Evolutionary conservation across 371 early-diverging fungal species (phyloP).

Genomic region (Fennellomyces sp.): DNA sequence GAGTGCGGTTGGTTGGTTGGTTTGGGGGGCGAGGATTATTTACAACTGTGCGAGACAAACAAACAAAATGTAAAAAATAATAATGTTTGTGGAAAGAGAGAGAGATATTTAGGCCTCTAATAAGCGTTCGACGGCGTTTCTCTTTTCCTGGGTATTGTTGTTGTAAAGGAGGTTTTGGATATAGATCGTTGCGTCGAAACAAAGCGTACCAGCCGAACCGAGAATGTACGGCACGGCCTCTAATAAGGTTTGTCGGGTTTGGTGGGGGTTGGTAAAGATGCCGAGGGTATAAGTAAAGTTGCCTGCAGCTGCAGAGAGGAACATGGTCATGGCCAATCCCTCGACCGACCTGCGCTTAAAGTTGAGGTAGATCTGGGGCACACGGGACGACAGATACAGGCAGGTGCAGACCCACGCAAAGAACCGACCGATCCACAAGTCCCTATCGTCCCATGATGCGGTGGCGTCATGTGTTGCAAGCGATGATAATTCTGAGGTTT

Average conservation of each 20-base stretch:
- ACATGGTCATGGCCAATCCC: conserved; percentile 71
- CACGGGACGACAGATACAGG: conserved; percentile 67
- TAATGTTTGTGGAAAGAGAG: background rate
- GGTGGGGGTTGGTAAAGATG: conserved; percentile 61
- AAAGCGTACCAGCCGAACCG: conserved; percentile 68
- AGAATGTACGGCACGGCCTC: conserved; percentile 71
- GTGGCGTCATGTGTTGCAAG: background rate
- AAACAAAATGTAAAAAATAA: background rate
- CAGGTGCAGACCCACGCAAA: conserved; percentile 71
- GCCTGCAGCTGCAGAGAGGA: conserved; percentile 73
- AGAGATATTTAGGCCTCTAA: background rate
- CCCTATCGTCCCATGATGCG: background rate
- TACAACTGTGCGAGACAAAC: too few relatives aligned
- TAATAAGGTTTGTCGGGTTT: conserved; percentile 38
- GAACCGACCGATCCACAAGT: conserved; percentile 56
- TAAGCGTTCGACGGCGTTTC: background rate
- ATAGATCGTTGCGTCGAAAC: conserved; percentile 69
- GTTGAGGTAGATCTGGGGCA: conserved; percentile 74
- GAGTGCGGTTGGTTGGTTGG: too few relatives aligned
- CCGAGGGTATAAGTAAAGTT: conserved; percentile 71
- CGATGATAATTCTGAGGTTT: background rate
- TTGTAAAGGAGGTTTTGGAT: conserved; percentile 47
- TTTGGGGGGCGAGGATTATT: background rate
- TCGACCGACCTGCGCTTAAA: conserved; percentile 60
- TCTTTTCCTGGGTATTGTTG: conserved; percentile 11